Base-by-base conservation (phyloP, 2,329 filamentous ascomycete species). In the Calonectria hongkongensis region DNA sequence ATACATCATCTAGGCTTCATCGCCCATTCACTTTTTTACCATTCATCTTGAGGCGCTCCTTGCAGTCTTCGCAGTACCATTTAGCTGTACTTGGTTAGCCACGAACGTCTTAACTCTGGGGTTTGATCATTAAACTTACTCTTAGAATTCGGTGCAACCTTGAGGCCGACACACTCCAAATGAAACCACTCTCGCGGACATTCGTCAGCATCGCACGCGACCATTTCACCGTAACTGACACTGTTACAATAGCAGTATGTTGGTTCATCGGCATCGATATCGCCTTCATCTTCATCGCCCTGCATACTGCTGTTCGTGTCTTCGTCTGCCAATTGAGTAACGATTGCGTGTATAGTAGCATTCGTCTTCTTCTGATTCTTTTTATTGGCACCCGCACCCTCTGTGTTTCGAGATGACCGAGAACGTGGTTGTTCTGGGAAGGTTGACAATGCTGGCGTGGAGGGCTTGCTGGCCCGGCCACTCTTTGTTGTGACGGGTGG, bases 131-230 rank as follows among this genome's bases (percentile, higher is more conserved):
- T 25, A 73, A 75, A 90, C 92, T 87, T 85, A 94, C 93, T 90
- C 83, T 93, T 95, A 75, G 92, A 91, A 71, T 90, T 92, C n/a
- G 94, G 94, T 66, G 94, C 93, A 72, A 93, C 93, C 78, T 93
- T 94, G 79, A 97, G 84, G 30, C 94, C 94, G 36, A 95, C 94
- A 82, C 94, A 97, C 63, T 92, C 93, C 63, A 97, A 85, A 87
- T 96, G 94, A 86, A 96, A 96, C 94, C 94, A 96, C 83, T 96
- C 94, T 74, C 91, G 89, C 76, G 91, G 89, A 84, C 94, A 96
- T 62, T 91, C 90, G 72, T 93, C 90, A 9, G 91, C 92, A 81
- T 96, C 94, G 80, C 94, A 96, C 2, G 93, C 94, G 51, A 96
- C 93, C 94, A 96, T 96, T 84, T 95, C 94, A 25, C 94, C 94